Evolutionary conservation across 495 filamentous ascomycete species (phyloP).

Genomic region (Lasiosphaeria hispida): DNA sequence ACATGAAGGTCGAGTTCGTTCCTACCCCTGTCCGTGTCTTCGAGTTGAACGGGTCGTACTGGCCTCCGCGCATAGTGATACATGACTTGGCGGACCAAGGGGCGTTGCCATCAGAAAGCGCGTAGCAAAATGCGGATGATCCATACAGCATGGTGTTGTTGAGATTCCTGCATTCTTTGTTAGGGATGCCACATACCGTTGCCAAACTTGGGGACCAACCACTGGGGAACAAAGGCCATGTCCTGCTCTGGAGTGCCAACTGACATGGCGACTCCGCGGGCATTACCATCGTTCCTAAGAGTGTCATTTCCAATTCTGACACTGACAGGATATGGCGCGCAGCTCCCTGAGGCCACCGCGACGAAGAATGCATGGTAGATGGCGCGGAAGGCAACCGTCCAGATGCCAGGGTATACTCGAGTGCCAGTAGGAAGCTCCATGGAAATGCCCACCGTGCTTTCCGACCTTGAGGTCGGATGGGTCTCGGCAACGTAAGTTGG

Average conservation of each 20-base stretch:
- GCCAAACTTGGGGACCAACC: neutral
- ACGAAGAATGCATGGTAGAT: too few relatives aligned
- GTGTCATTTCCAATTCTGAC: neutral
- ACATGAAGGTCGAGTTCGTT: slow-evolving; percentile 33
- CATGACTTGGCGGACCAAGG: neutral
- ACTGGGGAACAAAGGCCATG: neutral
- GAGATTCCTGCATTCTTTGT: neutral
- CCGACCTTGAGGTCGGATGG: too few relatives aligned
- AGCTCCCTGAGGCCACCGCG: neutral
- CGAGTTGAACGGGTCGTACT: neutral
- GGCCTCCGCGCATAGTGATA: neutral
- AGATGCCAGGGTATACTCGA: too few relatives aligned
- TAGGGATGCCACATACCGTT: neutral
- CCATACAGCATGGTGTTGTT: neutral
- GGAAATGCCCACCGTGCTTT: too few relatives aligned
- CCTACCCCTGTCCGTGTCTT: slow-evolving; percentile 10
- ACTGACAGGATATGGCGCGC: neutral
- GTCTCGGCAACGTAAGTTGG: too few relatives aligned
- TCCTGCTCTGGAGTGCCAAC: neutral
- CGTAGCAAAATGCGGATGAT: neutral
- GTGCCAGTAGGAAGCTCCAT: too few relatives aligned
- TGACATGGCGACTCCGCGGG: neutral
- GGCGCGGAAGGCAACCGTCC: too few relatives aligned
- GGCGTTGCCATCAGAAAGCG: too few relatives aligned
- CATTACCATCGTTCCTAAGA: neutral